phyloP scores from a whole-genome alignment of 331 rosid genomes.

The Rosa hybrid region DNA sequence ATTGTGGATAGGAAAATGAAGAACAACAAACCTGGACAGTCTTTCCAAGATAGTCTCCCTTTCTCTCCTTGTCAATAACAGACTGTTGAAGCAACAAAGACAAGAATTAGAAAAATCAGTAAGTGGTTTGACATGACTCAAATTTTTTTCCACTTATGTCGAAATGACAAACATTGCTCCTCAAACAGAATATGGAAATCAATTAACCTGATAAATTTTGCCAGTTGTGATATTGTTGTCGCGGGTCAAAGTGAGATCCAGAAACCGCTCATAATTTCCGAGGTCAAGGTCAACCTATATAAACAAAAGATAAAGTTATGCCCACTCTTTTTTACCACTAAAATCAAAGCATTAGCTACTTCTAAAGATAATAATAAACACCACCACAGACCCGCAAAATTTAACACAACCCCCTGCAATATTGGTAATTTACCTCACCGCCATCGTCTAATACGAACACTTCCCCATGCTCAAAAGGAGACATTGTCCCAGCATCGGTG shows the following conservation, averaged over 20 bases:
- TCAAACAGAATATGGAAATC: slow-evolving; percentile 1
- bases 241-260: slow-evolving; percentile 70
- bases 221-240: slow-evolving; percentile 91
- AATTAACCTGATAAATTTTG: slow-evolving; percentile 76
- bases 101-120: background rate
- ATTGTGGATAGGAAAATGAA: slow-evolving; percentile 14
- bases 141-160: background rate
- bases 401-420: slow-evolving; percentile 1
- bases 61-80: slow-evolving; percentile 83
- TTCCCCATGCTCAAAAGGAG: slow-evolving; percentile 92
- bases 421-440: slow-evolving; percentile 65
- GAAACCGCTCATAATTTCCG: slow-evolving; percentile 87
- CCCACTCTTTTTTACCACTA: slow-evolving; percentile 5
- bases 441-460: slow-evolving; percentile 90
- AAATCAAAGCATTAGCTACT: background rate
- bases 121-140: background rate
- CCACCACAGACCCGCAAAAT: slow-evolving; percentile 1
- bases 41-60: slow-evolving; percentile 87
- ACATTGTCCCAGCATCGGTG: slow-evolving; percentile 92
- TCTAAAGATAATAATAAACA: background rate
- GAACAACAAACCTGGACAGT: slow-evolving; percentile 70
- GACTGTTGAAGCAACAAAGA: slow-evolving; percentile 44
- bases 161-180: slow-evolving; percentile 2
- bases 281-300: slow-evolving; percentile 92
- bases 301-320: slow-evolving; percentile 19